phyloP scores from a whole-genome alignment of 2,329 filamentous ascomycete species.

The Furcasterigmium sp. region DNA sequence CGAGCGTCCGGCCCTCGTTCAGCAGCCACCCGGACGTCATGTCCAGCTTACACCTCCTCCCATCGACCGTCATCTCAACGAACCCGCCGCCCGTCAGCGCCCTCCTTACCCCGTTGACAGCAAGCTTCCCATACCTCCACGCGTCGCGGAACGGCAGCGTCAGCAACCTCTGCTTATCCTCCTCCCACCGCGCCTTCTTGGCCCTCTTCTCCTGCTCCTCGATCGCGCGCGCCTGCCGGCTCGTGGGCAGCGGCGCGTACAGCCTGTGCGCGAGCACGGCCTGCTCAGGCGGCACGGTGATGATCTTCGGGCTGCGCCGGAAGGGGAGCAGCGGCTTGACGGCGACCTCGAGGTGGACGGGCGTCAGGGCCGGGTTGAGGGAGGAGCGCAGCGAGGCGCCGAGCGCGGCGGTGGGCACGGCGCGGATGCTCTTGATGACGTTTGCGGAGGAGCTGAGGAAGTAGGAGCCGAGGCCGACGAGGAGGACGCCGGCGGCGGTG shows the following conservation, averaged over 20 bases:
- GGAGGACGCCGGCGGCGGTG: conserved; percentile 51
- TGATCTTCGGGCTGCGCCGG: conserved; percentile 32
- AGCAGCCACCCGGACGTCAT: conserved; percentile 51
- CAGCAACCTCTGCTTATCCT: conserved; percentile 50
- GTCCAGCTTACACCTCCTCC: conserved; percentile 51
- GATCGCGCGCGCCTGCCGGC: conserved; percentile 19
- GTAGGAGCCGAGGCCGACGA: conserved; percentile 55
- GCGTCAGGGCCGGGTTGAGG: conserved; percentile 8
- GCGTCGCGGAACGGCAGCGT: conserved; percentile 52
- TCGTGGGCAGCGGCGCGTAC: conserved; percentile 13
- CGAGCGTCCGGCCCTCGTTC: conserved; percentile 53
- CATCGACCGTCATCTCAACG: conserved; percentile 41
- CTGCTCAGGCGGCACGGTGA: conserved; percentile 30
- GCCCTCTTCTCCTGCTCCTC: conserved; percentile 30
- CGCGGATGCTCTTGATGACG: conserved; percentile 53
- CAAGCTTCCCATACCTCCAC: conserved; percentile 29
- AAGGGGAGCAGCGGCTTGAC: conserved; percentile 46
- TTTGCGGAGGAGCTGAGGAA: conserved; percentile 53
- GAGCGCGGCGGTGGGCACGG: conserved; percentile 35
- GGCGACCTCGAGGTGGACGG: conserved; percentile 47
- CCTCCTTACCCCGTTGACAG: conserved; percentile 41
- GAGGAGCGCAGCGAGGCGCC: conserved; percentile 6
- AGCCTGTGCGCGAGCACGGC: conserved; percentile 31
- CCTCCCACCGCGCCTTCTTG: conserved; percentile 35
- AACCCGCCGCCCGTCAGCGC: conserved; percentile 54